These are phyloP conservation scores for Globisporangium viniferum DNA, from an alignment of 352 stramenopile species.

Conservation along the genomic window DNA sequence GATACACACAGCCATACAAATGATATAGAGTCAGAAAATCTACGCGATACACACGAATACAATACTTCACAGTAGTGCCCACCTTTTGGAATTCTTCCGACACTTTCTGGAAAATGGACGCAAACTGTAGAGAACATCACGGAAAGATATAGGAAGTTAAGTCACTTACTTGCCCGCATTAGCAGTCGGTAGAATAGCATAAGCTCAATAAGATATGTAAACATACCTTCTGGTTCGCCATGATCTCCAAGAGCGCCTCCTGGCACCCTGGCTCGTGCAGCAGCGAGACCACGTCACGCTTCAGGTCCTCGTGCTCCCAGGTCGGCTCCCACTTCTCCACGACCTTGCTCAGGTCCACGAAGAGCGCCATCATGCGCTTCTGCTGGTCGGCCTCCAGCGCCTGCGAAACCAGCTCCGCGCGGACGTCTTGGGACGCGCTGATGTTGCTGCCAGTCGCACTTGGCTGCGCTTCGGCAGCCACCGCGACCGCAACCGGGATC, in stretches of 20 bases:
- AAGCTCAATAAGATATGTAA: not conserved
- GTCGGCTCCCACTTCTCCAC: slow-evolving; percentile 68
- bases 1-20: not conserved
- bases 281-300: slow-evolving; percentile 69
- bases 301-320: slow-evolving; percentile 53
- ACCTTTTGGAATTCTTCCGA: slow-evolving; percentile 59
- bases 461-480: slow-evolving; percentile 8
- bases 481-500: slow-evolving; percentile 10
- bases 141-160: not conserved
- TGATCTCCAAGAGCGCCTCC: slow-evolving; percentile 70
- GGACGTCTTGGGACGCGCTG: slow-evolving; percentile 18
- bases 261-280: slow-evolving; percentile 75
- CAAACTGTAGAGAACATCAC: slow-evolving; percentile 31
- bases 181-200: not conserved
- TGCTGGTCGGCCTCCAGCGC: slow-evolving; percentile 53
- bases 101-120: slow-evolving; percentile 57
- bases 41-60: not conserved
- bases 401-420: slow-evolving; percentile 31
- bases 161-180: not conserved
- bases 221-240: slow-evolving; percentile 16
- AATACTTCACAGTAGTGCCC: not conserved
- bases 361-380: slow-evolving; percentile 63
- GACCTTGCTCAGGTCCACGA: slow-evolving; percentile 74
- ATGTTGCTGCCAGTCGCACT: slow-evolving; percentile 23
- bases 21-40: not conserved